Base-by-base conservation (phyloP, 768 basidiomycete genomes). In the Hericium erinaceus region DNA sequence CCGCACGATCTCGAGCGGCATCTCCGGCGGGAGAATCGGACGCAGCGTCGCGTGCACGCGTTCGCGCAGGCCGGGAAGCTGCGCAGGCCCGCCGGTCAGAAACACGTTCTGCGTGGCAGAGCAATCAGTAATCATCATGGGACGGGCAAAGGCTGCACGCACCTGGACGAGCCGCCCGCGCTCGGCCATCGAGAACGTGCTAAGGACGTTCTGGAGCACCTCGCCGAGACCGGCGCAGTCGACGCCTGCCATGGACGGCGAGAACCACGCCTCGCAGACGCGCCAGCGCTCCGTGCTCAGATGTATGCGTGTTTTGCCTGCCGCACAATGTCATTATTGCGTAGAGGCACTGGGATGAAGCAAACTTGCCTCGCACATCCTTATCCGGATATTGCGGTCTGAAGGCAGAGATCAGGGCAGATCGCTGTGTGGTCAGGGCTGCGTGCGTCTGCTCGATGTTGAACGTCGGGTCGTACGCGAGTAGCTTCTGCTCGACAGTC, bases 171-270 rank as follows among this genome's bases (percentile, higher is more conserved):
- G 76, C 51, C 83, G 75, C 22, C 72, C 76, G 66, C 89, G 85
- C 54, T 94, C 88, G 3, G 72, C 72, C 22, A 82, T 78, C 3
- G 78, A 70, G 72, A 93, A 92, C 54, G 85, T 74, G 48, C 80
- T 77, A 54, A 99, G 77, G 49, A 98, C 80, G 66, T 83, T 89
- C 64, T 91, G 92, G 16, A 94, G 72, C 2, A 98, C 83, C 70
- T 99, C 97, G n/a, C 87, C 89, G 9, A 99, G 71, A 0, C 97
- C 97, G 0, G 97, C 95, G 12, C 87, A 91, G 69, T 98, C 97
- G 16, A 95, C 77, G 2, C 97, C 95, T 2, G 92, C 95, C 82
- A 97, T 94, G n/a, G 75, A 76, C 0, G 95, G 95, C 26, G 89
- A 85, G 73, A 95, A 97, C 77, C 87, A 92, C 1, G 91, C 82